phyloP scores from a whole-genome alignment of 129 eudicot genomes.

The carrot (Daucus carota) region DNA sequence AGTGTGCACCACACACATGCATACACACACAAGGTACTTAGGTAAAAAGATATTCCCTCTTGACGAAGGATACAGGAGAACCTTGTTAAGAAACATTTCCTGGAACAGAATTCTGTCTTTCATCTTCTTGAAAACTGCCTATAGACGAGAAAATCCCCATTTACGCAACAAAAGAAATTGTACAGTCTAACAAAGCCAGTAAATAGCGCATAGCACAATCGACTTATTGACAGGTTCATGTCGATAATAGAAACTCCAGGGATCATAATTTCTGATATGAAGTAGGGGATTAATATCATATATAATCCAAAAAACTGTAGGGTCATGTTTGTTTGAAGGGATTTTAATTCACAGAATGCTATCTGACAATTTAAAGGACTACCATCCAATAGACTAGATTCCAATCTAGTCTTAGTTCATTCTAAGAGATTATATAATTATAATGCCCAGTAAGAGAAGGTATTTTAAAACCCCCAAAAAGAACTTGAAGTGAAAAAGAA shows the following conservation, averaged over 20 bases:
- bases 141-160: background rate
- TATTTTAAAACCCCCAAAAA: background rate
- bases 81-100: background rate
- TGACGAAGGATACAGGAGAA: background rate
- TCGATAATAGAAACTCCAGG: background rate
- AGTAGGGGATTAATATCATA: background rate
- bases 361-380: background rate
- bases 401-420: background rate
- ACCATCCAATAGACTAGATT: background rate
- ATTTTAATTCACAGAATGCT: background rate
- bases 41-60: background rate
- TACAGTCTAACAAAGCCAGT: conserved; percentile 58
- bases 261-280: background rate
- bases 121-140: background rate
- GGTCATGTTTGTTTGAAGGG: background rate
- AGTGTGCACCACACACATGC: too few species aligned
- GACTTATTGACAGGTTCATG: conserved; percentile 35
- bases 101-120: background rate
- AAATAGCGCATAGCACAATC: conserved; percentile 87
- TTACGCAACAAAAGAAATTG: background rate
- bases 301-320: background rate
- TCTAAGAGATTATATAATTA: background rate
- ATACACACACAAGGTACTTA: too few species aligned
- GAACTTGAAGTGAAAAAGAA: background rate
- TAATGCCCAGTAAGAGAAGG: background rate